Base-by-base conservation (phyloP, 1,284 basidiomycete genomes). In the Trametes hirsuta region DNA sequence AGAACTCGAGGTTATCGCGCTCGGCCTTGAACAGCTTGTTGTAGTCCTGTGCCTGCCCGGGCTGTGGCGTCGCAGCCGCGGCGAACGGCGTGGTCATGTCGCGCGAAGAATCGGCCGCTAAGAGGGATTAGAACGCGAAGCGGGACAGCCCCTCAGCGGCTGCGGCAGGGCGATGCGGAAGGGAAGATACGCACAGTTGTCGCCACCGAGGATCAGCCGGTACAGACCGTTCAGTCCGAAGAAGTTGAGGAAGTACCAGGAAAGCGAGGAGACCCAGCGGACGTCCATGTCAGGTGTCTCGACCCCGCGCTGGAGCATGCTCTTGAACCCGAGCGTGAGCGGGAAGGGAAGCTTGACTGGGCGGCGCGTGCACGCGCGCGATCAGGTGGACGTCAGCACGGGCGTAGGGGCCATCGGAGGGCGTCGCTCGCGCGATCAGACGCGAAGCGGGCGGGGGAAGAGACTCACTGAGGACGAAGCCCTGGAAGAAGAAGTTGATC, bases 401-500 rank as follows among this genome's bases (percentile, higher is more conserved):
- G 36, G 40, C 18, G 35, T 36, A 21, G 49, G 14, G 12, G 47
- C 37, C 42, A 50, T 37, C 55, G 48, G 59, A 45, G 60, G 51
- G 48, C 47, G 35, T 36, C 15, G 50, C 47, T 50, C 52, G 49
- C 50, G 57, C 51, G 37, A 58, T 58, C 54, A 62, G 55, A 49
- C 46, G 46, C 40, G 54, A 49, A 42, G 44, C 12, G 24, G 49
- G 39, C 41, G 12, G 54, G 44, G 53, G 53, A 22, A 53, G 52
- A 55, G 48, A 87, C 94, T 75, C 74, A 98, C 97, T 97, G 61
- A 98, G 84, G 53, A 99, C 93, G 74, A 99, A 98, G 36, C 97
- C 97, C 66, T 94, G 93, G 79, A 99, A 99, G 86, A 99, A 99
- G 76, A 97, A 96, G 77, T 97, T 98, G 80, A 99, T 97, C 94